phyloP scores from a whole-genome alignment of 441 rosid species.

The Euphorbia schlechtendalii region DNA sequence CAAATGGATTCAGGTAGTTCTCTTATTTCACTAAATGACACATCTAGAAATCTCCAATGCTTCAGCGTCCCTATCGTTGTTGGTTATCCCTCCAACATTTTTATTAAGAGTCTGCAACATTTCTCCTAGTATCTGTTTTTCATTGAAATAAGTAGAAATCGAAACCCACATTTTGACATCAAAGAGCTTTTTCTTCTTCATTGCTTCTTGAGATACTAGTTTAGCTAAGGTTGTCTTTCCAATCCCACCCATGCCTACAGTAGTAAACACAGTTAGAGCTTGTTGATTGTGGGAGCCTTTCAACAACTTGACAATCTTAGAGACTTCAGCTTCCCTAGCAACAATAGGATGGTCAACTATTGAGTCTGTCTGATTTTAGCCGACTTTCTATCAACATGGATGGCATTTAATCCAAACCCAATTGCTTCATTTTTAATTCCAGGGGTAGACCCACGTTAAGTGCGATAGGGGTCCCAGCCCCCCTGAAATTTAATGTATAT shows the following conservation, averaged over 20 bases:
- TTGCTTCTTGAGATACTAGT: slow-evolving; percentile 14
- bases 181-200: slow-evolving; percentile 1
- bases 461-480: too few species aligned
- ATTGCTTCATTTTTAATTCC: too few species aligned
- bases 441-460: too few species aligned
- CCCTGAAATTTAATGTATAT: too few species aligned
- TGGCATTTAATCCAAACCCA: too few species aligned
- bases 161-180: slow-evolving; percentile 16
- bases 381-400: too few species aligned
- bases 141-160: slow-evolving; percentile 14
- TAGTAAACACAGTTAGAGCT: slow-evolving; percentile 8
- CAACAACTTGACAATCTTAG: background rate
- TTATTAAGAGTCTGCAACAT: slow-evolving; percentile 6
- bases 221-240: slow-evolving; percentile 30
- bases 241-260: slow-evolving; percentile 18
- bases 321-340: too few species aligned
- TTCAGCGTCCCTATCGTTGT: background rate
- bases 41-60: too few species aligned
- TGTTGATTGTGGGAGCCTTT: background rate
- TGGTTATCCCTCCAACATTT: background rate
- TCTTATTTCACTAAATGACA: too few species aligned
- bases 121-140: background rate
- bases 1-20: too few species aligned
- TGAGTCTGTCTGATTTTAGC: background rate
- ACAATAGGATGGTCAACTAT: background rate